Evolutionary conservation across 1,284 basidiomycete species (phyloP).

Genomic region (Apiotrichum montevideense): DNA sequence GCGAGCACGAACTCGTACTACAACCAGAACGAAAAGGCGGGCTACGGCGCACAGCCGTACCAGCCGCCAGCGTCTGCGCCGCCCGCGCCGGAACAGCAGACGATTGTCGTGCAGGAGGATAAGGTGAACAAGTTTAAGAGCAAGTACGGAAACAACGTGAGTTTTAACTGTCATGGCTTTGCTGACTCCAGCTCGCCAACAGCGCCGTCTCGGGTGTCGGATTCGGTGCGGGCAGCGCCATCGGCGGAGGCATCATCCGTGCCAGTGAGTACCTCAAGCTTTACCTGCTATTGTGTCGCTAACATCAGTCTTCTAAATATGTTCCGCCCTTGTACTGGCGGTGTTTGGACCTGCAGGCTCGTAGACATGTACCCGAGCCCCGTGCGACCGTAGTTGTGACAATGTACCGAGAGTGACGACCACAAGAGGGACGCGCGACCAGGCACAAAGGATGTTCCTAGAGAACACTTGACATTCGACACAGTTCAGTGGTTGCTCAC

Average conservation of each 20-base stretch:
- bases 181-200: conserved; percentile 4
- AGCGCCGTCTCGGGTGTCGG: conserved; percentile 6
- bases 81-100: conserved; percentile 14
- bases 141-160: conserved; percentile 33
- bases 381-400: too few species aligned
- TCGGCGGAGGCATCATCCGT: conserved; percentile 5
- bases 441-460: too few species aligned
- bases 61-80: conserved; percentile 1
- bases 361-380: too few species aligned
- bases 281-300: too few species aligned
- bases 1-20: not conserved
- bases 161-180: not conserved
- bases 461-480: too few species aligned
- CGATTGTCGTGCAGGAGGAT: conserved; percentile 22
- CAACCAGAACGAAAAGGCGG: not conserved
- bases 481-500: too few species aligned
- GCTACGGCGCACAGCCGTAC: not conserved
- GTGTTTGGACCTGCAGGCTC: too few species aligned
- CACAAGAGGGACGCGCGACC: too few species aligned
- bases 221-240: conserved; percentile 4
- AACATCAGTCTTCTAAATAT: too few species aligned
- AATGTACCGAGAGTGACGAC: too few species aligned
- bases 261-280: not conserved
- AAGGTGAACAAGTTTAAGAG: conserved; percentile 29
- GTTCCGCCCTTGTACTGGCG: too few species aligned